Evolutionary conservation across 352 stramenopile genomes (phyloP), one percentile per base, ranked within the genome.

Genomic region (Pythium grandisporangium): DNA sequence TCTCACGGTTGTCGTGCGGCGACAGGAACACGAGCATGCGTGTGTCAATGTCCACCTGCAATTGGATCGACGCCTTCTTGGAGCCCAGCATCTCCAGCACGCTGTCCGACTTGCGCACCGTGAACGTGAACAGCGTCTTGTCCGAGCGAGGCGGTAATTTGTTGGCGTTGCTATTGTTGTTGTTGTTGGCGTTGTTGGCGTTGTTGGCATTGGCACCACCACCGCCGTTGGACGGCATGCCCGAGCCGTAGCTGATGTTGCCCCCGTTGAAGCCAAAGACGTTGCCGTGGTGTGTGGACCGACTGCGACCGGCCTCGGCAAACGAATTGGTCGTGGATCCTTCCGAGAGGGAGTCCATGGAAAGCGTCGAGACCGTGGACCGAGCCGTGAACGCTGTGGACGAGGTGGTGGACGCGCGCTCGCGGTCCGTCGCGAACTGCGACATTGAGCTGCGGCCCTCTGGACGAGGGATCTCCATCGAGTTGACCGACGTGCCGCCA

Each of bases 101-200:
- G 33, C 66, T 86, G 57, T 93, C 80, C 6, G 70, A 79, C 42
- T 93, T 93, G 49, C 84, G 84, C 41, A 91, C 80, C 17, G 80
- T 91, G 46, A 93, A 93, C 6, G 79, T 84, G 47, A 84, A 89
- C 3, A 86, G 64, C 57, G 80, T 87, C 34, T 85, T 68, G n/a
- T 85, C 72, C 0, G 66, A 84, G 11, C 65, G 54, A 1, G 63
- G 46, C n/a, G n/a, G n/a, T n/a, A n/a, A n/a, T n/a, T n/a, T n/a
- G n/a, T n/a, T n/a, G n/a, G n/a, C n/a, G n/a, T n/a, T n/a, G n/a
- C n/a, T n/a, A n/a, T n/a, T n/a, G n/a, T n/a, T n/a, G n/a, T n/a
- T n/a, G n/a, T n/a, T n/a, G n/a, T n/a, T n/a, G n/a, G n/a, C n/a
- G n/a, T n/a, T n/a, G n/a, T n/a, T n/a, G n/a, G n/a, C n/a, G n/a